These are phyloP conservation scores for Scenedesmus sp. DNA, from an alignment of 163 green algal species.

Conservation along the genomic window DNA sequence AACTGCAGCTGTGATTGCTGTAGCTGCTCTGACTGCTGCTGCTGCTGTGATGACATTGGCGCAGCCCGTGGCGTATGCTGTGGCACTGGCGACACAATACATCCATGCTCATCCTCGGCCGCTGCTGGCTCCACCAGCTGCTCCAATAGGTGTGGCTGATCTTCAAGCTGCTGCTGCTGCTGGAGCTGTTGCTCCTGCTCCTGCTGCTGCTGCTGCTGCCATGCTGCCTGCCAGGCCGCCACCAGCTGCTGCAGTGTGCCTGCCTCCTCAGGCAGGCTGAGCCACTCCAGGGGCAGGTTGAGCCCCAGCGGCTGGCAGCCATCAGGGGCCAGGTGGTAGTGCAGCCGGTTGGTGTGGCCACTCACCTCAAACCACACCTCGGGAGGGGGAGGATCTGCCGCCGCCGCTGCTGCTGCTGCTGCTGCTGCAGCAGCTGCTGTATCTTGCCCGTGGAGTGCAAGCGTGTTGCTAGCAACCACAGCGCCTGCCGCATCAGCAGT, in stretches of 20 bases:
- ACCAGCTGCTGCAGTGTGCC: slow-evolving; percentile 50
- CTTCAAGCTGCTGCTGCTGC: background rate
- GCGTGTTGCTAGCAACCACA: background rate
- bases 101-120: background rate
- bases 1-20: slow-evolving; percentile 19
- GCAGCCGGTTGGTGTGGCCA: slow-evolving; percentile 82
- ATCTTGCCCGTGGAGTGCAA: background rate
- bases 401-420: background rate
- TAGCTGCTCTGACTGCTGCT: slow-evolving; percentile 7
- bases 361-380: slow-evolving; percentile 87
- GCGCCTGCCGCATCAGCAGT: background rate
- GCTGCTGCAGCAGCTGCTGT: background rate
- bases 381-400: background rate
- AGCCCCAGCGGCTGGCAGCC: slow-evolving; percentile 73
- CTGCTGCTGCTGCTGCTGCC: slow-evolving; percentile 24
- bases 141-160: too few relatives aligned
- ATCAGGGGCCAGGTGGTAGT: slow-evolving; percentile 82
- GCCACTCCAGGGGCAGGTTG: slow-evolving; percentile 83
- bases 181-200: background rate
- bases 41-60: background rate
- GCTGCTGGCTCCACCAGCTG: too few relatives aligned
- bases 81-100: background rate
- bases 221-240: slow-evolving; percentile 13
- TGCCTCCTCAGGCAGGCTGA: slow-evolving; percentile 53
- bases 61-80: background rate